A percentile compares a stretch with the other conserved stretches of the same genome.
These are phyloP conservation scores for Actinomucor elegans DNA, from an alignment of 371 early-diverging fungal species.

Conservation along the genomic window DNA sequence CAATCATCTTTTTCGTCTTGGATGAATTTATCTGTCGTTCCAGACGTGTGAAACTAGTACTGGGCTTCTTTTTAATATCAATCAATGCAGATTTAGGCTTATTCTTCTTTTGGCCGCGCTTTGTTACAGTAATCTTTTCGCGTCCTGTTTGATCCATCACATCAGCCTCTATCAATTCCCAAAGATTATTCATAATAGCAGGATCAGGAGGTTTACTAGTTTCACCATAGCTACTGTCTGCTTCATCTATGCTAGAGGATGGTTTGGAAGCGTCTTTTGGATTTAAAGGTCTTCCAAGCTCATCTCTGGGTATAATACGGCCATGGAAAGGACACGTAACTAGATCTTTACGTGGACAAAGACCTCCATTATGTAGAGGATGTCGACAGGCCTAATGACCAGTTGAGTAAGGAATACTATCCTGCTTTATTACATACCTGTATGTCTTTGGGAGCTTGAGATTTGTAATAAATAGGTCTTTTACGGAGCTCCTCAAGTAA, in stretches of 20 bases:
- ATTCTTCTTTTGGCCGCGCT: constrained; percentile 33
- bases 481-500: constrained; percentile 53
- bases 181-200: constrained; percentile 28
- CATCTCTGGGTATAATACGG: constrained; percentile 65
- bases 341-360: constrained; percentile 71
- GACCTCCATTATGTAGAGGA: constrained; percentile 63
- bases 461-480: constrained; percentile 49
- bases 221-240: background rate
- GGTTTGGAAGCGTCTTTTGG: background rate
- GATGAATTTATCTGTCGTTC: constrained; percentile 33
- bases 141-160: constrained; percentile 50
- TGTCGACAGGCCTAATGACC: constrained; percentile 57
- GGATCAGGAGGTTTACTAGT: background rate
- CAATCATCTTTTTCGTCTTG: constrained; percentile 23
- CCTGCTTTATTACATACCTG: constrained; percentile 28
- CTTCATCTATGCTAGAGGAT: background rate
- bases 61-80: constrained; percentile 53
- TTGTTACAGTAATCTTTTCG: constrained; percentile 24
- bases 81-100: constrained; percentile 48
- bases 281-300: constrained; percentile 40
- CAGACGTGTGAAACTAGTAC: constrained; percentile 44
- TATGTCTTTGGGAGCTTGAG: constrained; percentile 37
- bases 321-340: constrained; percentile 78
- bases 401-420: background rate
- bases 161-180: constrained; percentile 61